Evolutionary conservation across 306 rosid genomes (phyloP).

Genomic region (Gillenia trifoliata): DNA sequence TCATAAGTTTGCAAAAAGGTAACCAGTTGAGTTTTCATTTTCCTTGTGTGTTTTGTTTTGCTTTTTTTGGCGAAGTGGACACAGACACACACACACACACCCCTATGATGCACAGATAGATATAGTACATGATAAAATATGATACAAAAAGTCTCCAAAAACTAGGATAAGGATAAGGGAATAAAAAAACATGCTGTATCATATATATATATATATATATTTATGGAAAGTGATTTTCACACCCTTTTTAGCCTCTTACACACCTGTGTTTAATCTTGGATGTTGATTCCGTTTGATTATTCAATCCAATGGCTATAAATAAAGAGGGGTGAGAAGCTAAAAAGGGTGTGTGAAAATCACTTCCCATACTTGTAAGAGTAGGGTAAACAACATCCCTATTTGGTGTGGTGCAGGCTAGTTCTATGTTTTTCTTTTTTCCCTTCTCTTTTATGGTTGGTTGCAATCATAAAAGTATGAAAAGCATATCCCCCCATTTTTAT

Average conservation of each 20-base stretch:
- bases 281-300: too few relatives aligned
- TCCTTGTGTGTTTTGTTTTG: background rate
- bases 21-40: constrained; percentile 1
- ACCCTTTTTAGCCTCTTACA: too few relatives aligned
- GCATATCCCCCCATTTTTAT: background rate
- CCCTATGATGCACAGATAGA: background rate
- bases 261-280: too few relatives aligned
- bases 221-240: too few relatives aligned
- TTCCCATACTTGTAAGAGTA: too few relatives aligned
- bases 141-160: background rate
- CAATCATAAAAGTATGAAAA: background rate
- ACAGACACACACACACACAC: background rate
- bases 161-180: background rate
- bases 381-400: background rate
- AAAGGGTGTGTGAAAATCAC: too few relatives aligned
- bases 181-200: background rate
- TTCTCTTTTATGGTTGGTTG: background rate
- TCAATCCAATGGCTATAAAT: too few relatives aligned
- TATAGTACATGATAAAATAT: background rate
- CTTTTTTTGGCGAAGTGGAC: background rate
- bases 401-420: background rate
- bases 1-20: constrained; percentile 97
- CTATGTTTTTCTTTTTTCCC: background rate
- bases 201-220: background rate
- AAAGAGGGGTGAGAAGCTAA: too few relatives aligned